Base-by-base conservation (phyloP, 2,329 filamentous ascomycete genomes). In the Penicillium sp. region DNA sequence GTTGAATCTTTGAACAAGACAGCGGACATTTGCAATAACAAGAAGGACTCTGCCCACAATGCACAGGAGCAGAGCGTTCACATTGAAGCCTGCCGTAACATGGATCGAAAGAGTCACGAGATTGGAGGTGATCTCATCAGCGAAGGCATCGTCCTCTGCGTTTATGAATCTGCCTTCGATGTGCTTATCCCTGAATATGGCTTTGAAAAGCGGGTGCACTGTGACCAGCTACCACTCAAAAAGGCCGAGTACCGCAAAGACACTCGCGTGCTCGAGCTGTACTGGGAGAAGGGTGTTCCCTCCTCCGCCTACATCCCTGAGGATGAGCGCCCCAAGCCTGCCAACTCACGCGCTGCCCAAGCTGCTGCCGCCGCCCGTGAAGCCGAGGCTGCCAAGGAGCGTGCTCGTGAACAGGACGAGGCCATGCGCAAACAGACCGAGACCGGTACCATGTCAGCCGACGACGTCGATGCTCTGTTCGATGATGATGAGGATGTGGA, bases 161-260 rank as follows among this genome's bases (percentile, higher is more conserved):
- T 98, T 20, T 98, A 98, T 66, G 92, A 98, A 68, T 96, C 92
- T 17, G 92, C 92, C 13, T 98, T 98, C 62, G 92, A 98, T 64
- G 87, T 98, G 29, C 76, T 98, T 48, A 96, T 98, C 62, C 92
- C 92, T 4, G 89, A 98, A 61, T 98, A 88, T 73, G 92, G 92
- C 50, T 96, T 98, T 53, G 92, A 98, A 74, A 98, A 98, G 79
- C 86, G 92, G 49, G 92, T 98, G 35, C 92, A 98, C 69, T 98
- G 92, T 62, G 92, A 98, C 60, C 92, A 98, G 72, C 75, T 98
- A 61, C 92, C 92, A 18, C 72, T 98, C 52, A 80, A 96, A 77
- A 98, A 98, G 75, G 92, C 92, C n/a, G 92, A 98, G 62, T 98
- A 92, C 69, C 82, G 93, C 66, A 96, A 96, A 75, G 88, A 94